Base-by-base conservation (phyloP, 768 basidiomycete species). In the Leucosporidium scottii region DNA sequence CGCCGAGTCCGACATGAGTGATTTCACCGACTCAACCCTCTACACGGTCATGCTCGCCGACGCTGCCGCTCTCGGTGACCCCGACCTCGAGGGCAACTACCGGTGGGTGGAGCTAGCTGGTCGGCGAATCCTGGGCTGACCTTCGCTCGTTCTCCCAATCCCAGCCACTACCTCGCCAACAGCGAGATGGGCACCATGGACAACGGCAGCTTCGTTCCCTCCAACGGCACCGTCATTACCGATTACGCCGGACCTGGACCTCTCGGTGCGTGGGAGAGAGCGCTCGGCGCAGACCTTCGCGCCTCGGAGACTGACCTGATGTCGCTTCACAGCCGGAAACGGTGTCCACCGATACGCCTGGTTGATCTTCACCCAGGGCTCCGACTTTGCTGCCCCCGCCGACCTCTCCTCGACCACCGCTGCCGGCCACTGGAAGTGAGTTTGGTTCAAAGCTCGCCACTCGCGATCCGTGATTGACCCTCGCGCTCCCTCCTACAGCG, bases 321-420 rank as follows among this genome's bases (percentile, higher is more conserved):
- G 15, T 8, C 27, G 58, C 21, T 61, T 62, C 6, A 54, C 65
- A 50, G 53, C 59, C 3, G 71, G 71, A 47, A 67, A 59, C 23
- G 71, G 67, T 17, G 58, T 50, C 23, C 67, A 68, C 59, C 66
- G 68, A 61, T 76, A 76, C 71, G 71, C 73, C 18, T 66, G 65
- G 53, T 63, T 75, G 50, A 20, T 75, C 7, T 75, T 72, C 62
- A 51, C 30, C 1, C 71, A 76, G 64, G 71, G 69, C 21, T 25
- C 34, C 2, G 48, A 36, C 62, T 76, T 76, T 59, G 7, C 23
- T 2, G 73, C 74, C n/a, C 75, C 75, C 25, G 7, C 64, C 2
- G 67, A 59, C 53, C 68, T 73, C 30, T 65, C 70, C 50, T 48
- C 44, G 28, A 23, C 68, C 7, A 3, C 68, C 10, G 21, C 65